Evolutionary conservation across 768 basidiomycete species (phyloP).

Genomic region (Xerocomus spinulosus): DNA sequence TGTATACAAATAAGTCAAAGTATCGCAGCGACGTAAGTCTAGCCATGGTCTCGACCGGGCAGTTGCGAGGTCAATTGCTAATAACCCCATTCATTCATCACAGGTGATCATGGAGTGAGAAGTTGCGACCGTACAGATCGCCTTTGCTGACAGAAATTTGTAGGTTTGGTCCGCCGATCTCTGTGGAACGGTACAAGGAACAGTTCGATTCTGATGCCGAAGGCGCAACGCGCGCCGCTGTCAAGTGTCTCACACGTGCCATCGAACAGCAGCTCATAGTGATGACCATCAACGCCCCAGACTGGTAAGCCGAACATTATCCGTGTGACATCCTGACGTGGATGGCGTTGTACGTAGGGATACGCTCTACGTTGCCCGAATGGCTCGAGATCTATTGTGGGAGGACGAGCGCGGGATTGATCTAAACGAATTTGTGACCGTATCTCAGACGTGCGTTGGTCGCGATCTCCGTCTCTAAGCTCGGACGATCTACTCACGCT

Average conservation of each 20-base stretch:
- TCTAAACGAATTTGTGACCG: slow-evolving; percentile 73
- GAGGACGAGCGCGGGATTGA: slow-evolving; percentile 70
- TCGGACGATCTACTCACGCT: slow-evolving; percentile 22
- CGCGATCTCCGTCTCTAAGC: slow-evolving; percentile 19
- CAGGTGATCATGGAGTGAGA: slow-evolving; percentile 74
- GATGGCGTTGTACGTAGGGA: slow-evolving; percentile 55
- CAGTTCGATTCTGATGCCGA: slow-evolving; percentile 72
- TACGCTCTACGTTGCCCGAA: slow-evolving; percentile 82
- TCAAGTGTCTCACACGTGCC: slow-evolving; percentile 76
- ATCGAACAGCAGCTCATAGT: slow-evolving; percentile 69
- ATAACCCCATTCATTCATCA: slow-evolving; percentile 10
- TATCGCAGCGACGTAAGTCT: slow-evolving; percentile 82
- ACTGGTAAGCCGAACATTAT: slow-evolving; percentile 64
- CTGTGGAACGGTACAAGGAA: slow-evolving; percentile 65
- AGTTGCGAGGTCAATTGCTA: slow-evolving; percentile 5
- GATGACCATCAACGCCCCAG: slow-evolving; percentile 85
- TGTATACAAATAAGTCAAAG: slow-evolving; percentile 94
- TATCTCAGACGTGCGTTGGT: slow-evolving; percentile 83
- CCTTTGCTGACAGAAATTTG: slow-evolving; percentile 10
- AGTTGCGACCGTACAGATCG: slow-evolving; percentile 1
- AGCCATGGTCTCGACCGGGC: slow-evolving; percentile 10
- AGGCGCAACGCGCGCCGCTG: slow-evolving; percentile 68
- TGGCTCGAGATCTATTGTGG: slow-evolving; percentile 94
- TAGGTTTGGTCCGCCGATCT: slow-evolving; percentile 83
- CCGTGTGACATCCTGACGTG: slow-evolving; percentile 10